Percentiles rank a stretch among this genome's conserved stretches.
phyloP scores from a whole-genome alignment of 208 protist genomes.

The Leishmania major region DNA sequence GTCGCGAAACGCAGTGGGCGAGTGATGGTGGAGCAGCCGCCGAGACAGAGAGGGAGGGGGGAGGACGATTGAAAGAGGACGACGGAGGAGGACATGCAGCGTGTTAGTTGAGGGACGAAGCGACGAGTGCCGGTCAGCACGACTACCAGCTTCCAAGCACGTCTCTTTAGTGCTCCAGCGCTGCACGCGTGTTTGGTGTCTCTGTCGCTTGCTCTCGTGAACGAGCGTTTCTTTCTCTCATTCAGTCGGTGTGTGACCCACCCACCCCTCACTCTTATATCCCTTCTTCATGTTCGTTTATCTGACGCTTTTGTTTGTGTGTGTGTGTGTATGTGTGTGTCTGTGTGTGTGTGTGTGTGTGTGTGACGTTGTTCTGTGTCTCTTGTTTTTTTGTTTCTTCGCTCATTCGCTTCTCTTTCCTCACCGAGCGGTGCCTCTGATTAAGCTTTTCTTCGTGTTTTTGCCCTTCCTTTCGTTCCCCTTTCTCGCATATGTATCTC shows the following conservation, averaged over 20 bases:
- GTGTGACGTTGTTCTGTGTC: too few relatives aligned
- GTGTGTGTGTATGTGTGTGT: neutral
- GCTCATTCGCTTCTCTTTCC: neutral
- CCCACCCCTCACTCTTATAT: neutral
- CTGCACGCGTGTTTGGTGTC: neutral
- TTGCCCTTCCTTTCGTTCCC: too few relatives aligned
- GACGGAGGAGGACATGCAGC: neutral
- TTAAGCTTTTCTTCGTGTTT: neutral
- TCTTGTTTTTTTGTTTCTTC: neutral
- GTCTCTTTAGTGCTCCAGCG: neutral
- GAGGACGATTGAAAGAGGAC: neutral
- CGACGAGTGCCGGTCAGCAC: neutral
- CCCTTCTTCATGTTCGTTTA: neutral
- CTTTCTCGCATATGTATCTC: neutral
- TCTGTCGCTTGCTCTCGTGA: slow-evolving; percentile 1
- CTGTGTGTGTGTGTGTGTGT: neutral
- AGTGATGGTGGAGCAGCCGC: neutral
- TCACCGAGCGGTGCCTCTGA: neutral
- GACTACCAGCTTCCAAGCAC: neutral
- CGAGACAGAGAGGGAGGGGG: neutral
- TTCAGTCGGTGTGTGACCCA: neutral
- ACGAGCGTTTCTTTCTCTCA: slow-evolving; percentile 3
- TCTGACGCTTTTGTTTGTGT: neutral
- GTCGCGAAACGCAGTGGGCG: neutral
- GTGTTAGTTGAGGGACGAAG: neutral